Conservation (phyloP, 441 rosid species). For the Capsella rubella region DNA sequence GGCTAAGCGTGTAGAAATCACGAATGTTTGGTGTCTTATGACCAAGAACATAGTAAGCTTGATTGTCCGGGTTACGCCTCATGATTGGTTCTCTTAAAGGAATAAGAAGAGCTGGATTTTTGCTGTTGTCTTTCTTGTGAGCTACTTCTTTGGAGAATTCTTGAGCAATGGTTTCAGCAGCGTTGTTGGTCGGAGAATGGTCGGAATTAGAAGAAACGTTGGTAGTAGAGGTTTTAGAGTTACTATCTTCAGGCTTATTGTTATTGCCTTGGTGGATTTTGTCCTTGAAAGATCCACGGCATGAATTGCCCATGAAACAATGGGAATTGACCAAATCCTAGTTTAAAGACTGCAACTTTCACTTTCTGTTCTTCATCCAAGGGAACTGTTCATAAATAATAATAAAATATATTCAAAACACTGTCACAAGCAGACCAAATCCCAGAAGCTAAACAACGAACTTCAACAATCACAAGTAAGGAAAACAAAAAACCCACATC, state of each 20-base stretch:
- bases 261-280: constrained; percentile 57
- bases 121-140: constrained; percentile 41
- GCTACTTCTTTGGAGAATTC: constrained; percentile 53
- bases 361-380: constrained; percentile 44
- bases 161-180: constrained; percentile 35
- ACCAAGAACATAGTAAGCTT: constrained; percentile 80
- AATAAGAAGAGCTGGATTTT: constrained; percentile 39
- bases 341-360: constrained; percentile 29
- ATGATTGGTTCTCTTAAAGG: constrained; percentile 63
- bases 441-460: constrained; percentile 13
- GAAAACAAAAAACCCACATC: constrained; percentile 22
- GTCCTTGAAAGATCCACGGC: constrained; percentile 58
- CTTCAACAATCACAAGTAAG: constrained; percentile 36
- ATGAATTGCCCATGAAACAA: constrained; percentile 93
- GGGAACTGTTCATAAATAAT: constrained; percentile 39
- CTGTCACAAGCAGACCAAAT: constrained; percentile 30
- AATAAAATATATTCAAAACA: background rate
- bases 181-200: constrained; percentile 51
- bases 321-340: constrained; percentile 31
- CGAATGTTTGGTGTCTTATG: constrained; percentile 85
- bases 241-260: constrained; percentile 62
- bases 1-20: constrained; percentile 77
- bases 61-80: constrained; percentile 80
- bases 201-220: constrained; percentile 46
- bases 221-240: constrained; percentile 43